Evolutionary conservation across 306 rosid genomes (phyloP).

Genomic region (Pterocarpus santalinus): DNA sequence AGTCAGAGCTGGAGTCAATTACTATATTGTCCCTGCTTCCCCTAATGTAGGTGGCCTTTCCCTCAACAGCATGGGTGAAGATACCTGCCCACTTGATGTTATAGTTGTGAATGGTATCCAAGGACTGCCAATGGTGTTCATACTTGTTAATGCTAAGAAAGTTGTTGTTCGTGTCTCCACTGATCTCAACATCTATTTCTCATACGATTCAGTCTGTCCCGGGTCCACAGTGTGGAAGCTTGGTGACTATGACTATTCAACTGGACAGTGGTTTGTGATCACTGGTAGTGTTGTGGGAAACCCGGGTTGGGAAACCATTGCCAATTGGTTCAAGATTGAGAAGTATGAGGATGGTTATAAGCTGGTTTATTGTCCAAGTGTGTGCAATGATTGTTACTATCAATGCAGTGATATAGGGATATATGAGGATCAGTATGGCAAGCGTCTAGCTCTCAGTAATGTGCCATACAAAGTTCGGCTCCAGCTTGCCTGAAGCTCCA

Average conservation of each 20-base stretch:
- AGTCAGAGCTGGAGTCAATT: neutral
- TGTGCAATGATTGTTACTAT: constrained; percentile 52
- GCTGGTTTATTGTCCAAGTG: constrained; percentile 61
- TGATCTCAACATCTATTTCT: constrained; percentile 43
- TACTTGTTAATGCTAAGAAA: constrained; percentile 34
- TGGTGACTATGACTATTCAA: neutral
- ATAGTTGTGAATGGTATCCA: neutral
- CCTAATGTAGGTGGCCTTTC: neutral
- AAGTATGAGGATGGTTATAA: constrained; percentile 49
- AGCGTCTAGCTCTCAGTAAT: constrained; percentile 21
- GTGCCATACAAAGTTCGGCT: constrained; percentile 27
- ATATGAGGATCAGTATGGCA: constrained; percentile 11
- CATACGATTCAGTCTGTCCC: neutral
- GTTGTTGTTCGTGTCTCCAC: constrained; percentile 35
- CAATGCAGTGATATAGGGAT: constrained; percentile 53
- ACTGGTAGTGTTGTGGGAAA: constrained; percentile 46
- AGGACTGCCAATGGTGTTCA: constrained; percentile 34
- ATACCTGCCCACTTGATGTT: neutral
- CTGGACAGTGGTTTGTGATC: constrained; percentile 44
- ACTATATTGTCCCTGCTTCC: too few relatives aligned
- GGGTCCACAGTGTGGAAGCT: constrained; percentile 51
- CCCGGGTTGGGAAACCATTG: constrained; percentile 38
- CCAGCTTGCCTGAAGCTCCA: neutral
- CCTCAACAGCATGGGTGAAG: neutral
- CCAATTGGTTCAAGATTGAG: constrained; percentile 51